Evolutionary conservation across 495 filamentous ascomycete genomes (phyloP), one percentile per base, ranked within the genome.

Genomic region (Penicillium antarcticum): DNA sequence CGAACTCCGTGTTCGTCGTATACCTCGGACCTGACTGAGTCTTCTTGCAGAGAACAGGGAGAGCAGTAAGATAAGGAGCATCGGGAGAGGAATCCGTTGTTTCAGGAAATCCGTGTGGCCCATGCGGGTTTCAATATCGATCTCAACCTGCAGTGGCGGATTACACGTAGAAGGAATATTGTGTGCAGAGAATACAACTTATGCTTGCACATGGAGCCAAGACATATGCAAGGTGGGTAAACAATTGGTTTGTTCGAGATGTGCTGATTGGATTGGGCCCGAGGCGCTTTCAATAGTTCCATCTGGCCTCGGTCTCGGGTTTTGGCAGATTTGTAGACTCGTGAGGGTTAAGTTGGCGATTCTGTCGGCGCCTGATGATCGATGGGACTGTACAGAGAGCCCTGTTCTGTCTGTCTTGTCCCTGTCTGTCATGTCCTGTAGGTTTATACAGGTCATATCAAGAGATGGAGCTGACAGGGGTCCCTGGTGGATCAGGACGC

Each of bases 121-220:
- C 51, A 39, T 43, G 46, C 36, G 42, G 45, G 54, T 60, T 63
- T 63, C 60, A 62, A 44, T 42, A 53, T 42, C 58, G 61, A 63
- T 63, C 61, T 42, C 57, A 47, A n/a, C n/a, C n/a, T n/a, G n/a
- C n/a, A n/a, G n/a, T n/a, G n/a, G n/a, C n/a, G n/a, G n/a, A n/a
- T n/a, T n/a, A n/a, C n/a, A n/a, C n/a, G n/a, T n/a, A n/a, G n/a
- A n/a, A n/a, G 18, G 19, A 5, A 46, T 12, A 35, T 47, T 42
- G 55, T 58, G 54, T 51, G 55, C 58, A 35, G 21, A 23, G 21
- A 5, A 23, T 23, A 23, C 21, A 23, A 23, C 3, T 23, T 23
- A 23, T 23, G 21, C 33, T 38, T 18, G 50, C 51, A 52, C 48
- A 52, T 52, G 51, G 43, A 29, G 26, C 26, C 26, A 29, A 23